Evolutionary conservation across 2,329 filamentous ascomycete genomes (phyloP), one percentile per base, ranked within the genome.

Genomic region (Sporothrix phasma): DNA sequence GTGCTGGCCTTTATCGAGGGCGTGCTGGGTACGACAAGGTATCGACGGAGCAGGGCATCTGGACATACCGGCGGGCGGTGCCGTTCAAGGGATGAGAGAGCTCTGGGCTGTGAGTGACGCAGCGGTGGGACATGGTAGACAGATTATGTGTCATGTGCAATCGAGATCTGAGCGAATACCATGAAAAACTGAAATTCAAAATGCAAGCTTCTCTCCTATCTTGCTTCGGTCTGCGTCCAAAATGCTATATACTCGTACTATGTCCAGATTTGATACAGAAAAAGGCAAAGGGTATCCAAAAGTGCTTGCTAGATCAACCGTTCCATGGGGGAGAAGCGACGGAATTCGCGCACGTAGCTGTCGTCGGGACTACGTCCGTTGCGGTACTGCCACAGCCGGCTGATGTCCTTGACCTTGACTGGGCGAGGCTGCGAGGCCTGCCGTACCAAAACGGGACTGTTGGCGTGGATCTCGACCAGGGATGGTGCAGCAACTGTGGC

Each of bases 371-470:
- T 81, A 64, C 72, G 75, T 1, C 85, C 85, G 69, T 87, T 86
- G 60, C 84, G 76, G 70, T 87, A 87, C 67, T 79, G 75, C 84
- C 85, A 87, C 31, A 88, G 72, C 53, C 85, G 78, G 69, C 84
- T 85, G 53, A 87, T 73, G 62, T 87, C 81, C 72, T 81, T 85
- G 5, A 87, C 84, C 70, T 76, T 81, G 47, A 84, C 76, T 34
- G 70, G 73, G 3, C 64, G 71, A 65, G 24, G 31, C 72, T 51
- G 62, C 7, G 69, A 70, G 5, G 43, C 65, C 62, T 53, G 66
- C n/a, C 26, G 63, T 5, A 26, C 47, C n/a, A 66, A 49, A 17
- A 69, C 65, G 15, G 71, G 70, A 63, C 70, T 70, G 10, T 66
- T 69, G 1, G 69, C 67, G 53, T 72, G 68, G 15, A 73, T 69